These are phyloP conservation scores for Carallia brachiata DNA, from an alignment of 345 rosid species.

Conservation along the genomic window DNA sequence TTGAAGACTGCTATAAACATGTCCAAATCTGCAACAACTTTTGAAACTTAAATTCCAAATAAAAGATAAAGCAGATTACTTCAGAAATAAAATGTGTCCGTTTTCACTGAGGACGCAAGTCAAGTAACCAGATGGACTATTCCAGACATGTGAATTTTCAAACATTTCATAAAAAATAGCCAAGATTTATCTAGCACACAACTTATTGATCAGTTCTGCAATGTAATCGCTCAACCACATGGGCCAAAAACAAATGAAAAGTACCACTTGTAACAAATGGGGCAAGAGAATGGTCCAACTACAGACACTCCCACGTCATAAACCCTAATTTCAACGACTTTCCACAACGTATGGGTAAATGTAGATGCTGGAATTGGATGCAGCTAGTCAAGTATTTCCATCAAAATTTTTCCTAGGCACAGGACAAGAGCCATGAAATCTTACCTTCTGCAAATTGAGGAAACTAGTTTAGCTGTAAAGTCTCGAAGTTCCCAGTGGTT, in stretches of 20 bases:
- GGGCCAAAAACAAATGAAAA: no score
- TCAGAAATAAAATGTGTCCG: neutral
- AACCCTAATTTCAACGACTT: neutral
- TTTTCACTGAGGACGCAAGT: neutral
- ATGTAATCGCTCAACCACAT: neutral
- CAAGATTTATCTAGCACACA: neutral
- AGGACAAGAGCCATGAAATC: conserved; percentile 21
- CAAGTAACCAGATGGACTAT: neutral
- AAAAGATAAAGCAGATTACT: conserved; percentile 4
- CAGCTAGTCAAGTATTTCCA: neutral
- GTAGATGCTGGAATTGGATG: neutral
- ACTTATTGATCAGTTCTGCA: neutral
- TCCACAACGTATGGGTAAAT: neutral
- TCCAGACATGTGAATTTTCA: conserved; percentile 2
- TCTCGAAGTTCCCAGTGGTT: conserved; percentile 98
- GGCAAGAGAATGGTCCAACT: no score
- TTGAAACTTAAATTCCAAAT: conserved; percentile 10
- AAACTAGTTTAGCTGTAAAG: conserved; percentile 77
- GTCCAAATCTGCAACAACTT: conserved; percentile 66
- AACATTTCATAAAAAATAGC: neutral
- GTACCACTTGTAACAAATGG: no score
- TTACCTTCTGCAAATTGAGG: conserved; percentile 90
- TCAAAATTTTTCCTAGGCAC: conserved; percentile 4
- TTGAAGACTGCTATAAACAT: conserved; percentile 75
- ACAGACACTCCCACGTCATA: neutral